Evolutionary conservation across 1,284 basidiomycete genomes (phyloP), one percentile per base, ranked within the genome.

Genomic region (Ganoderma meredithae): DNA sequence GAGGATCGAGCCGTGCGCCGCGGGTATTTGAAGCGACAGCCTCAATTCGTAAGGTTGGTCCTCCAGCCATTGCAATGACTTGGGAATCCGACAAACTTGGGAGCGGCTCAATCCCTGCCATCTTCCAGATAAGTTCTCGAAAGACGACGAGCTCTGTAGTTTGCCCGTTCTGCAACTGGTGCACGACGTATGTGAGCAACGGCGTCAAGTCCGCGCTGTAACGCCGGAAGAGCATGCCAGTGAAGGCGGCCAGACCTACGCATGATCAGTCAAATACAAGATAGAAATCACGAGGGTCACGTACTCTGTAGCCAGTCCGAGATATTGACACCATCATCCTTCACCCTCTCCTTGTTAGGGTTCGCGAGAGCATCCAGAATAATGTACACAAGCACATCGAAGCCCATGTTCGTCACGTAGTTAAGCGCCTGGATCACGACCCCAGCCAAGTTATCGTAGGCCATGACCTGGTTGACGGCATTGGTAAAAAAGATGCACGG

Each of bases 291-390:
- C 41, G 43, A 2, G 66, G 62, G 3, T 6, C 3, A 86, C 93
- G 71, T 78, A 96, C 95, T 96, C 81, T 97, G 95, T 53, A 99
- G 83, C 97, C 96, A 99, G 72, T 96, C 90, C 1, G 95, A 91
- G 13, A 91, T 93, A 77, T 95, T 96, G 47, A 96, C 95, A 8
- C 97, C 97, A 75, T 99, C 96, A 70, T 93, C 90, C 80, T 99
- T 98, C 64, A 97, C 88, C 33, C 96, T 86, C 55, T 91, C 88
- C 79, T 95, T 96, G 75, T 89, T 84, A 2, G 95, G 93, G 77
- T 96, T 94, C 12, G 96, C 90, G 66, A 98, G 84, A 0, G 95
- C 93, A 72, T 98, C 96, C 68, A 99, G 83, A 69, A 98, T 87
- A 64, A 95, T 87, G 77, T 93, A 99, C 7, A 95, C 90, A 25